phyloP scores from a whole-genome alignment of 176 grass and related monocot genomes.

The Bromus sterilis region DNA sequence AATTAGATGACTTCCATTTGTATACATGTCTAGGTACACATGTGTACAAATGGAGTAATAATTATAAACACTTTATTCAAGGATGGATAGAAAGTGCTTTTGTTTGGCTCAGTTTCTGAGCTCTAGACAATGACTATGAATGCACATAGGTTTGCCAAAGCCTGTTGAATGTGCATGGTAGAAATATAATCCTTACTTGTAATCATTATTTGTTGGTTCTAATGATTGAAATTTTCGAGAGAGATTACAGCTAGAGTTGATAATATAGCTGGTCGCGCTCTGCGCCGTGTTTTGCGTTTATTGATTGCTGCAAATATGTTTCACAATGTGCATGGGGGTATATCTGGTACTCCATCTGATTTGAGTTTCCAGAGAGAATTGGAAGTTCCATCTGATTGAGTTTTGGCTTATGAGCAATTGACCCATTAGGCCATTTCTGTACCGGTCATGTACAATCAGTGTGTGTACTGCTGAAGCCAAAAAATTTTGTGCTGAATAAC shows the following conservation, averaged over 20 bases:
- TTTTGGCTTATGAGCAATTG: neutral
- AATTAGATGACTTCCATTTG: too few species aligned
- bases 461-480: neutral
- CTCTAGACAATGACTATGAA: neutral
- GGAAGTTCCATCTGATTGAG: neutral
- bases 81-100: neutral
- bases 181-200: neutral
- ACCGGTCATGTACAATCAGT: neutral
- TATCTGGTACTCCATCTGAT: neutral
- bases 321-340: neutral
- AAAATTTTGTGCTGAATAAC: neutral
- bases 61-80: neutral
- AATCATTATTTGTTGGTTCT: neutral
- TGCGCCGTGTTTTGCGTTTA: neutral
- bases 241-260: neutral
- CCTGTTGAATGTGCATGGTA: neutral
- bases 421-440: neutral
- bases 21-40: too few species aligned
- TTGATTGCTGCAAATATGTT: neutral
- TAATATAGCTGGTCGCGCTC: neutral
- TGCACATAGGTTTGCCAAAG: neutral
- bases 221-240: neutral
- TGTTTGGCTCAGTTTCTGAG: neutral
- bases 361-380: neutral
- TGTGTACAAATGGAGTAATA: too few species aligned